Conservation (phyloP, 1,139 yeast species). For the Nakaseomyces sp. region DNA sequence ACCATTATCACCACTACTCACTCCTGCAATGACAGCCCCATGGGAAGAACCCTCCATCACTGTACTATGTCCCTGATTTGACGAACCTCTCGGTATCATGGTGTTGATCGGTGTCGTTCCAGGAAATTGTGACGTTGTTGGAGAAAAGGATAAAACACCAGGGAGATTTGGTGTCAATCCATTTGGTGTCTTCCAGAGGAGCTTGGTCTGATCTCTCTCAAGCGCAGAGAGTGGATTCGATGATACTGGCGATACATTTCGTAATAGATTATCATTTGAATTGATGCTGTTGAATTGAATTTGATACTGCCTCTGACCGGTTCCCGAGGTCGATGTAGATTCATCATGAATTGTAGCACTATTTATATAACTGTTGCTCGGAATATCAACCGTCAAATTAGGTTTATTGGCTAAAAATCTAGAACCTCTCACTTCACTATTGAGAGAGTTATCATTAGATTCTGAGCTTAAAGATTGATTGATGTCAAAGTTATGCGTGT, state of each 20-base stretch:
- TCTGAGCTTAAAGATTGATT: neutral
- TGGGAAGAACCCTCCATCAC: neutral
- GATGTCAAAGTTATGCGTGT: neutral
- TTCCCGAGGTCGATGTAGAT: conserved; percentile 10
- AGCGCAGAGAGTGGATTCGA: conserved; percentile 5
- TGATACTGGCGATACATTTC: conserved; percentile 2
- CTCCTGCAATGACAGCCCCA: neutral
- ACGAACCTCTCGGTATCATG: neutral
- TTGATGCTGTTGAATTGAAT: conserved; percentile 4
- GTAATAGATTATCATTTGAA: conserved; percentile 3
- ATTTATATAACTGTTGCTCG: conserved; percentile 12
- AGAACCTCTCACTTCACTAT: neutral
- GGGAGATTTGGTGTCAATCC: conserved; percentile 1
- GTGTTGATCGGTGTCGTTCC: conserved; percentile 3
- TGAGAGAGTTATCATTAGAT: neutral
- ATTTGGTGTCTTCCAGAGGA: neutral
- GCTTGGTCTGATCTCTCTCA: neutral
- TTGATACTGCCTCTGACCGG: conserved; percentile 10
- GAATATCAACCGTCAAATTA: conserved; percentile 14
- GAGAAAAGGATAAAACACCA: neutral
- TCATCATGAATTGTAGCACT: conserved; percentile 10
- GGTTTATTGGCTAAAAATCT: conserved; percentile 9
- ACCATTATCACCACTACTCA: neutral
- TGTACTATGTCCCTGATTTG: neutral
- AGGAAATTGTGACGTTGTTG: conserved; percentile 1